Evolutionary conservation across 2,329 filamentous ascomycete species (phyloP), one percentile per base, ranked within the genome.

Genomic region (Zelopaecilomyces penicillatus): DNA sequence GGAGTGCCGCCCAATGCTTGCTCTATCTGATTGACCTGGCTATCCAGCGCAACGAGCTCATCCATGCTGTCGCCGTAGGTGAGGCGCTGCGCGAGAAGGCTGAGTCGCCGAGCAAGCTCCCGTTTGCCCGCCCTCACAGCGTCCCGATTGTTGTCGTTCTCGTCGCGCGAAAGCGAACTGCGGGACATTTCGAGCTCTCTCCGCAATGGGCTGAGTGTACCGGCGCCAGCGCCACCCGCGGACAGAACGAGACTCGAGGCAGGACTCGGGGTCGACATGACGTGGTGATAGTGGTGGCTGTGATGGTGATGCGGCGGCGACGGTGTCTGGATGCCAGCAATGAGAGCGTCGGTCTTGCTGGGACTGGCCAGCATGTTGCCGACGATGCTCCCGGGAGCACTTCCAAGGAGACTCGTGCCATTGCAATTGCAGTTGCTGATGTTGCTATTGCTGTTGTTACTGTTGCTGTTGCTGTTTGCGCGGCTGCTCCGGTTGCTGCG

Each of bases 71-170:
- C 60, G 46, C 57, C 54, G 41, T 57, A 55, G 19, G 63, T 58
- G 39, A 69, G 61, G 42, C 64, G 63, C 49, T 64, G 62, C 4
- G 65, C 65, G 29, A 69, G 62, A 37, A 65, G 59, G 43, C 59
- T 65, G 31, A 69, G 53, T 12, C 66, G 62, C 45, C 61, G 55
- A 8, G 75, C 66, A 43, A 78, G 65, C 27, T 69, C 65, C 49
- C 74, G 66, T 45, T 64, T 66, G 55, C 62, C 53, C 9, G 54
- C 53, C 26, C 57, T 54, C 26, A 59, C 56, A 2, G 56, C 51
- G 42, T 54, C 52, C 34, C 8, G 33, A n/a, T 38, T 12, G 30
- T 30, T 33, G 4, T 38, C 44, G 30, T 48, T 40, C 47, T 55
- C 27, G 44, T 42, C 35, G 38, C 28, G 48, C 35, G 47, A 2